Evolutionary conservation across 768 basidiomycete genomes (phyloP).

Genomic region (Panaeolus papilionaceus): DNA sequence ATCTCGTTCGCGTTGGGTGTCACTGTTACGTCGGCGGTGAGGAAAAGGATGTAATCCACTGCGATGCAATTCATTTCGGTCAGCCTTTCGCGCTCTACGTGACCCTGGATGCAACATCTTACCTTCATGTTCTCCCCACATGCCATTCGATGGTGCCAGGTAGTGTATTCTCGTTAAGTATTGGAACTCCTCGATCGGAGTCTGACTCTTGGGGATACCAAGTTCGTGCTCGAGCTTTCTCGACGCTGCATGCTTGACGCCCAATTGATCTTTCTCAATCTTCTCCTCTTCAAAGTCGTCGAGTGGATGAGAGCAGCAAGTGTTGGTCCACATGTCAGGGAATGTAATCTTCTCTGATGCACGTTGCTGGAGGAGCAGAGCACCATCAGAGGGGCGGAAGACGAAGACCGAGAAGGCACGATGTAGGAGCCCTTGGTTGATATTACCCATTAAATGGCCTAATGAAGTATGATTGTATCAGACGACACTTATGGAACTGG

Average conservation of each 20-base stretch:
- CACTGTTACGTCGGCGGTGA: constrained; percentile 87
- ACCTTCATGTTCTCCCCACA: constrained; percentile 99
- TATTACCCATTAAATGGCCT: constrained; percentile 99
- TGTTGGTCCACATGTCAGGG: constrained; percentile 99
- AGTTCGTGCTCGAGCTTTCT: constrained; percentile 97
- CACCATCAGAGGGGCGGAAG: constrained; percentile 93
- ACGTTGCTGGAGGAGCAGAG: constrained; percentile 91
- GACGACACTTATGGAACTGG: neutral
- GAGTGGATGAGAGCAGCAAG: constrained; percentile 97
- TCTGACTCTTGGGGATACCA: constrained; percentile 83
- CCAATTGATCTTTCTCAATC: constrained; percentile 75
- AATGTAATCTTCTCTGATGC: constrained; percentile 99
- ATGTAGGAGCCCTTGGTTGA: constrained; percentile 91
- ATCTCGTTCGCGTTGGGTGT: constrained; percentile 91
- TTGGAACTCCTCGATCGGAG: constrained; percentile 85
- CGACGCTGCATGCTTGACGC: constrained; percentile 89
- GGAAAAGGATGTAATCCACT: constrained; percentile 99
- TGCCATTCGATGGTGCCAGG: constrained; percentile 88
- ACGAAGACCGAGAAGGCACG: constrained; percentile 98
- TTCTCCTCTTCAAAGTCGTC: constrained; percentile 90
- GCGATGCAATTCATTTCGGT: constrained; percentile 11
- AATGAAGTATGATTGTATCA: constrained; percentile 14
- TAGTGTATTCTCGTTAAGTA: constrained; percentile 98
- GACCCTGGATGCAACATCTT: constrained; percentile 25
- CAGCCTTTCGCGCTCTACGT: neutral